Evolutionary conservation across 306 rosid species (phyloP).

Genomic region (cucumber (Cucumis sativus)): Cucumber_9930_V3 NC_026657.2:30093001-30093500

Average conservation of each 20-base stretch:
- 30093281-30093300: background rate
- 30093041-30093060: background rate
- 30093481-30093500: too few species aligned
- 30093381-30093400: background rate
- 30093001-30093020: slow-evolving; percentile 5
- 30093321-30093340: background rate
- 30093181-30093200: background rate
- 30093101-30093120: background rate
- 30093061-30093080: background rate
- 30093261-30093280: background rate
- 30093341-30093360: background rate
- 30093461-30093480: too few species aligned
- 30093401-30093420: too few species aligned
- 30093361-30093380: background rate
- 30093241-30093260: background rate
- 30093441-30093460: too few species aligned
- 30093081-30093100: background rate
- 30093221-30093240: background rate
- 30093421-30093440: too few species aligned
- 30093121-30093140: background rate
- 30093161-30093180: background rate
- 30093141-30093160: slow-evolving; percentile 1
- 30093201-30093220: background rate
- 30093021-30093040: background rate
- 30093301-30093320: background rate